Conservation (phyloP, 1,284 basidiomycete species). For the Bondarzewia mesenterica region DNA sequence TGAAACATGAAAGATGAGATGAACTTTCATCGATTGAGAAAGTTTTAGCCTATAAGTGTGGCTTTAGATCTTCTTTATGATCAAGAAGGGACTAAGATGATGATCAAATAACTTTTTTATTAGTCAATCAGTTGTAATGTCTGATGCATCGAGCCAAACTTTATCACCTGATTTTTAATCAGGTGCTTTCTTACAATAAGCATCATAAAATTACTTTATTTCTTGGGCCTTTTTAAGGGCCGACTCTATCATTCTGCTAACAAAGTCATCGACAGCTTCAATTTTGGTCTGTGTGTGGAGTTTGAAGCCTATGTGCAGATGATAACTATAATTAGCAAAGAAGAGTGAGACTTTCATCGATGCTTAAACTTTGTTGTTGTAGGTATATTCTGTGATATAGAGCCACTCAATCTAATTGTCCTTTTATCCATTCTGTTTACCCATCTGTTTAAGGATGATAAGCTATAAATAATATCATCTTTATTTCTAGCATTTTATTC, state of each 20-base stretch:
- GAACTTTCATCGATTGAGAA: too few relatives aligned
- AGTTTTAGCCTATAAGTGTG: too few relatives aligned
- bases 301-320: neutral
- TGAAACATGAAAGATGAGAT: too few relatives aligned
- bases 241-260: neutral
- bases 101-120: neutral
- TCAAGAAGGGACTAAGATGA: neutral
- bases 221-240: neutral
- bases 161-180: neutral
- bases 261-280: neutral
- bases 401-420: conserved; percentile 25
- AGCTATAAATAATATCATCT: neutral
- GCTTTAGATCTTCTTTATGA: neutral
- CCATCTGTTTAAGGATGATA: conserved; percentile 21
- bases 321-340: neutral
- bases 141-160: neutral
- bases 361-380: neutral
- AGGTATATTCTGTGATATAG: neutral
- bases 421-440: conserved; percentile 30
- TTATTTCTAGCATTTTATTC: neutral
- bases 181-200: neutral
- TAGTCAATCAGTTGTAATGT: neutral
- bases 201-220: neutral
- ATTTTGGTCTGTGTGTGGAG: neutral
- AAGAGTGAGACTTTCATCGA: neutral